Percentiles rank a stretch among this genome's conserved stretches.
phyloP scores from a whole-genome alignment of 495 filamentous ascomycete species.

The Lentithecium fluviatile region DNA sequence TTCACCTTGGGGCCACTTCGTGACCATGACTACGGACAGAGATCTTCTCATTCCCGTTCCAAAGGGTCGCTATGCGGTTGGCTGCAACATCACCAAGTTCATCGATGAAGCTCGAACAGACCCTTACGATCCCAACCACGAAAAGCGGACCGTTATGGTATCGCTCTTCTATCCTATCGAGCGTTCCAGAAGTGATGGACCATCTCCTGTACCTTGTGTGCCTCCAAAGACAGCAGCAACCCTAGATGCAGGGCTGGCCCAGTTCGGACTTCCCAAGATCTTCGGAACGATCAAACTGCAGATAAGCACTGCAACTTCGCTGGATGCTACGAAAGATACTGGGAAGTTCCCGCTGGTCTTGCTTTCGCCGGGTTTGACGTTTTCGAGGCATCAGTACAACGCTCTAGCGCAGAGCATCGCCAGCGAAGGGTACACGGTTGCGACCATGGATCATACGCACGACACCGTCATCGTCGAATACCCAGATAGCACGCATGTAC shows the following conservation, averaged over 20 bases:
- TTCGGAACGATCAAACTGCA: conserved; percentile 10
- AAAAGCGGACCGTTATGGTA: conserved; percentile 24
- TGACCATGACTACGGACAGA: background rate
- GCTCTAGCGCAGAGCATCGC: conserved; percentile 22
- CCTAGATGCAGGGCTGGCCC: background rate
- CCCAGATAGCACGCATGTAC: conserved; percentile 45
- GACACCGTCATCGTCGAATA: conserved; percentile 52
- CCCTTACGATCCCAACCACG: conserved; percentile 25
- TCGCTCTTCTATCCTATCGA: conserved; percentile 31
- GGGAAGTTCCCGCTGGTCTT: conserved; percentile 11
- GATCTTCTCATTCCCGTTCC: conserved; percentile 19
- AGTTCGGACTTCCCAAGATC: conserved; percentile 9
- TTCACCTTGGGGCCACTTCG: background rate
- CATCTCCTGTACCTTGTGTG: conserved; percentile 12
- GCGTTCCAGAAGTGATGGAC: background rate
- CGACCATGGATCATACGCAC: conserved; percentile 53
- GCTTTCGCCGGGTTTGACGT: conserved; percentile 22
- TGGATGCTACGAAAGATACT: background rate
- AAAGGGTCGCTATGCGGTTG: conserved; percentile 12
- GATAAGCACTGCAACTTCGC: conserved; percentile 1
- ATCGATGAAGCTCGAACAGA: conserved; percentile 23
- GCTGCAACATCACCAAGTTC: conserved; percentile 11
- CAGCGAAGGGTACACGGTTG: conserved; percentile 37
- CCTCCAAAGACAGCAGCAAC: conserved; percentile 15
- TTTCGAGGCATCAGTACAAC: conserved; percentile 12